These are phyloP conservation scores for Neoboletus brunneissimus DNA, from an alignment of 768 basidiomycete genomes.

Conservation along the genomic window DNA sequence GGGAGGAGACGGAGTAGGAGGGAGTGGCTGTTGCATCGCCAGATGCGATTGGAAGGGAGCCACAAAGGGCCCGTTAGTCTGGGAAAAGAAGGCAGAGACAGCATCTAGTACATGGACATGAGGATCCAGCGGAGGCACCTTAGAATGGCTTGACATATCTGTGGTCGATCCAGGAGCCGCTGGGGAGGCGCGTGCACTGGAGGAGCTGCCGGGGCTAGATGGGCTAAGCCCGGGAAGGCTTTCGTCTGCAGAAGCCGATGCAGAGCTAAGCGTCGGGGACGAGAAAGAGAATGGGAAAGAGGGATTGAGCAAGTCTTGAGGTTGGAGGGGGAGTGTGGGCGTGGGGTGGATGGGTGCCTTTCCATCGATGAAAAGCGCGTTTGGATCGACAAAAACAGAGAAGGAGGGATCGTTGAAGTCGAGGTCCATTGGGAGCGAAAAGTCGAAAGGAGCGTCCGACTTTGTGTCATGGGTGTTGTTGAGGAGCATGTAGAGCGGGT, in stretches of 20 bases:
- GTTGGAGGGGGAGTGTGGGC: conserved; percentile 22
- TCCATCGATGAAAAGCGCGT: conserved; percentile 48
- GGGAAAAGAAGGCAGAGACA: conserved; percentile 17
- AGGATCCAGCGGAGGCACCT: not conserved
- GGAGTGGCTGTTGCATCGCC: conserved; percentile 17
- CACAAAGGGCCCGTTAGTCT: conserved; percentile 7
- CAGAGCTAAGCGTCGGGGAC: conserved; percentile 32
- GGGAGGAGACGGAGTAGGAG: conserved; percentile 36
- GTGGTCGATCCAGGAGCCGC: conserved; percentile 20
- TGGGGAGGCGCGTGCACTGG: conserved; percentile 34
- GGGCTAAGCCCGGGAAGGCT: conserved; percentile 21
- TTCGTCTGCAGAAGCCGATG: conserved; percentile 32
- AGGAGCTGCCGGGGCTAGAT: conserved; percentile 27
- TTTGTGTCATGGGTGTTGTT: conserved; percentile 40
- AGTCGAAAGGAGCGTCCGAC: conserved; percentile 37
- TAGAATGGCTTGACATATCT: conserved; percentile 11
- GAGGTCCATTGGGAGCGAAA: conserved; percentile 52
- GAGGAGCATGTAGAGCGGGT: conserved; percentile 58
- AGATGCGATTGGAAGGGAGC: conserved; percentile 39
- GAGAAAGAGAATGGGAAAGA: conserved; percentile 46
- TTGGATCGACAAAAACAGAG: conserved; percentile 62
- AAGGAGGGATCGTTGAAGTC: conserved; percentile 48
- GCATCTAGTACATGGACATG: conserved; percentile 24
- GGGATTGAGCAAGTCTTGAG: conserved; percentile 26
- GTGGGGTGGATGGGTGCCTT: conserved; percentile 19